Base-by-base conservation (phyloP, 306 rosid genomes). In the Neltuma alba region DNA sequence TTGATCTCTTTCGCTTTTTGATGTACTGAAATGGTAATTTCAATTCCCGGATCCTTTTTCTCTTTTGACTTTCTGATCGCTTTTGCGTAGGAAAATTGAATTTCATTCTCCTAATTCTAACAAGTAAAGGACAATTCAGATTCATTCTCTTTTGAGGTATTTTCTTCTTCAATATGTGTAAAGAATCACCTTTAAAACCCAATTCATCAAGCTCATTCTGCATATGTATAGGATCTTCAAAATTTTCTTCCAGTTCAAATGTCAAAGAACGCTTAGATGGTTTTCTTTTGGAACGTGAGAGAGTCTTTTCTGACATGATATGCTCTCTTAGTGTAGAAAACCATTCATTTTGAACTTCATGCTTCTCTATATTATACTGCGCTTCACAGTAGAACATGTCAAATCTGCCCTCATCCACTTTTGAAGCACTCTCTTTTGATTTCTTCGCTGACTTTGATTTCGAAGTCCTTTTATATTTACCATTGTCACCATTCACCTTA, bases 1-100 rank as follows among this genome's bases (percentile, higher is more conserved):
- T 75, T 34, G 88, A 85, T 48, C 88, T 81, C 44, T 33, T 57
- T 15, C 50, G 60, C 18, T 37, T 83, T 6, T 37, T 13, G 2
- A 3, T 30, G 18, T 14, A 58, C 70, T 41, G 20, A 33, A 54
- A 68, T 23, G 28, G 41, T 0, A n/a, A 2, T 14, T 57, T 65
- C 25, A 0, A 0, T 9, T 78, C 61, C 1, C 1, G 6, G 7
- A 1, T 7, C 55, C 85, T 88, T 25, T n/a, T 81, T 20, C 45
- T 79, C 21, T 0, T 1, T 16, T 36, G 80, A 54, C 2, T 2
- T 54, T 21, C 21, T 0, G 30, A 54, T 54, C 61, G 30, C 27
- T 9, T 54, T 54, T 1, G 12, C 0, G 1, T 9, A 0, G 30
- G 83, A 47, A 86, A 70, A 12, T 69, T 55, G 23, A 15, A 40